phyloP scores from a whole-genome alignment of 352 stramenopile species.

The Peronospora farinosa region DNA sequence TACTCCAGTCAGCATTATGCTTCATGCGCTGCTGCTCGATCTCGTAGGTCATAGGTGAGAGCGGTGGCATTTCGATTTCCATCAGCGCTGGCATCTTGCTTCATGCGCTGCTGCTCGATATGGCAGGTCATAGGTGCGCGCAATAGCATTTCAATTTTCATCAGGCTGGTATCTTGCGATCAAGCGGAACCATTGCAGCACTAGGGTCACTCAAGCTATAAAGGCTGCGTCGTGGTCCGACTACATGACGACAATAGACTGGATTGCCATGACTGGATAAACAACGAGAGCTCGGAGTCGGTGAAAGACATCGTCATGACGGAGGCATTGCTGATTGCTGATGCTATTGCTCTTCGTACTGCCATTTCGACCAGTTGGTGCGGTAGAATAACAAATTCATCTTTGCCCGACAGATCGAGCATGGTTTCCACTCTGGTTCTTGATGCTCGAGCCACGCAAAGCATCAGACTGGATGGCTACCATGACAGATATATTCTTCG shows the following conservation, averaged over 20 bases:
- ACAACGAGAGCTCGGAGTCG: slow-evolving; percentile 55
- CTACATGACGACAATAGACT: slow-evolving; percentile 45
- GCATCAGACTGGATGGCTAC: slow-evolving; percentile 38
- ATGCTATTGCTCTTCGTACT: slow-evolving; percentile 20
- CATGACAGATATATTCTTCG: slow-evolving; percentile 64
- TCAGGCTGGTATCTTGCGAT: slow-evolving; percentile 45
- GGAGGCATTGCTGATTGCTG: slow-evolving; percentile 24
- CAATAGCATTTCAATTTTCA: slow-evolving; percentile 21
- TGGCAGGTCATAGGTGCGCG: slow-evolving; percentile 24
- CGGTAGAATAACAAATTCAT: slow-evolving; percentile 47
- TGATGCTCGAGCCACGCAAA: slow-evolving; percentile 23
- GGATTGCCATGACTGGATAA: slow-evolving; percentile 53
- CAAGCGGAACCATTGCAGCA: slow-evolving; percentile 18
- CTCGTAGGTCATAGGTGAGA: slow-evolving; percentile 24
- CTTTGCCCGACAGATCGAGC: slow-evolving; percentile 63
- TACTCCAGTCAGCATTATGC: slow-evolving; percentile 14
- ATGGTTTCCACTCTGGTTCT: slow-evolving; percentile 40
- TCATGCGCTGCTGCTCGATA: slow-evolving; percentile 33
- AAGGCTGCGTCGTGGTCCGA: slow-evolving; percentile 44
- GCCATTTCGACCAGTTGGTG: slow-evolving; percentile 34
- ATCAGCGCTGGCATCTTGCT: slow-evolving; percentile 44
- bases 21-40: slow-evolving; percentile 37
- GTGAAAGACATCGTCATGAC: slow-evolving; percentile 33
- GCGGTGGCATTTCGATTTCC: slow-evolving; percentile 22
- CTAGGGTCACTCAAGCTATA: slow-evolving; percentile 17